Base-by-base conservation (phyloP, 225 moss, liverwort and hornwort species). In the Ulota crispa region DNA sequence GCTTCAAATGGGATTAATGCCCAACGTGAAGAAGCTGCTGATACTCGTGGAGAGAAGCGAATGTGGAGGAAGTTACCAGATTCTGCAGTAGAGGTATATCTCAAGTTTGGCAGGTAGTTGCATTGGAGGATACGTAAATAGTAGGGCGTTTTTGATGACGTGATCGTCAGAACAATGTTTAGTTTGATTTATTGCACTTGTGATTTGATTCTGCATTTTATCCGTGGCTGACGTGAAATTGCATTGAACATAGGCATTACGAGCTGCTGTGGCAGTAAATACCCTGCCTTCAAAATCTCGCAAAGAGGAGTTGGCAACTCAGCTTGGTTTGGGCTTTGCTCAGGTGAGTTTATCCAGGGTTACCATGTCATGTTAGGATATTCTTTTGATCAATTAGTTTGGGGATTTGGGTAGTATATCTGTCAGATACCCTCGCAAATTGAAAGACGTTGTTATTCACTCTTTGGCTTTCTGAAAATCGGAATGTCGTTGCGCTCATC, bases 51-150 rank as follows among this genome's bases (percentile, higher is more conserved):
- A 76, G 91, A 87, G 43, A 91, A 85, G 83, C 83, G 88, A 75
- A 56, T 78, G 76, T 84, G 89, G 85, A 93, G 65, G 64, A 87
- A 88, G 45, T 81, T 97, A 80, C 92, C 97, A 39, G 89, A 87
- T 71, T 70, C 73, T 84, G 92, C 90, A 82, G 86, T 91, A 28
- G 88, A 93, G 92, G 87, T 89, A 83, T 71, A 59, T 47, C 45
- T 64, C 23, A 45, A 75, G 12, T 34, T 71, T 8, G 36, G 52
- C 53, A 72, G 24, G 34, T 76, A 37, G 39, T 31, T 65, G 64
- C 43, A 63, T 37, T 47, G 68, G 27, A 68, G 26, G 27, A 41
- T 42, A 68, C 73, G 10, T 67, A 30, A 32, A 32, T 20, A 28
- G 65, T 27, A 70, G 43, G 4, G 75, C 3, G 34, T 74, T 43